Evolutionary conservation across 2,329 filamentous ascomycete genomes (phyloP), one percentile per base, ranked within the genome.

Genomic region (Monosporascus sp.): DNA sequence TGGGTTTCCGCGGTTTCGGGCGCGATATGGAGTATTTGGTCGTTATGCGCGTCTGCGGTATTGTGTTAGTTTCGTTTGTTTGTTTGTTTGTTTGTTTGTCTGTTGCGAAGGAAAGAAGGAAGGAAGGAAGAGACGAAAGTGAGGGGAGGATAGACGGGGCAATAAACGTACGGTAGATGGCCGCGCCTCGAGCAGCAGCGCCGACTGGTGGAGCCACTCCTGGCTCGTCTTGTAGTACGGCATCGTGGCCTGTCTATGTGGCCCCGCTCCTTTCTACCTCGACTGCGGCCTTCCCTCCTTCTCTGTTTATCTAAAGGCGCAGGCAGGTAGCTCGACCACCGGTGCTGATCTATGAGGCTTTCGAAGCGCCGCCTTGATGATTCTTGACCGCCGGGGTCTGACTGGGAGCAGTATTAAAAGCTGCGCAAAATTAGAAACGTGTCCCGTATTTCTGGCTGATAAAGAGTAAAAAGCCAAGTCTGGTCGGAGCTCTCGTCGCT

Each of bases 141-240:
- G 27, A 41, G 46, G 43, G 45, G 41, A 52, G 52, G 18, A 52
- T 44, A 35, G 27, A 37, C 27, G 37, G 14, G 11, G 6, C n/a
- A 3, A 9, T 48, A 75, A 75, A 75, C 83, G 58, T 82, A 96
- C 93, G 41, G 89, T 91, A 37, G 82, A 83, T 4, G 94, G 94
- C 47, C 90, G 85, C 52, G 94, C 93, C 73, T 94, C 83, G 51
- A 99, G 78, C 53, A 99, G 85, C 55, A 92, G 83, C 18, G 85
- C 78, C 15, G 93, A 96, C 72, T 97, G 88, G 64, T 88, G 85
- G 61, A 97, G 88, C 88, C 91, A 99, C 75, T 92, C 87, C 72
- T 96, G 87, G 71, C 89, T 89, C 53, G 89, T 91, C 49, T 81
- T 76, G 68, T 96, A 84, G 69, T 88, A 85, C 3, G 88, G 87